Evolutionary conservation across 164 flowering plant genomes (phyloP).

Genomic region (Amborella trichopoda): DNA sequence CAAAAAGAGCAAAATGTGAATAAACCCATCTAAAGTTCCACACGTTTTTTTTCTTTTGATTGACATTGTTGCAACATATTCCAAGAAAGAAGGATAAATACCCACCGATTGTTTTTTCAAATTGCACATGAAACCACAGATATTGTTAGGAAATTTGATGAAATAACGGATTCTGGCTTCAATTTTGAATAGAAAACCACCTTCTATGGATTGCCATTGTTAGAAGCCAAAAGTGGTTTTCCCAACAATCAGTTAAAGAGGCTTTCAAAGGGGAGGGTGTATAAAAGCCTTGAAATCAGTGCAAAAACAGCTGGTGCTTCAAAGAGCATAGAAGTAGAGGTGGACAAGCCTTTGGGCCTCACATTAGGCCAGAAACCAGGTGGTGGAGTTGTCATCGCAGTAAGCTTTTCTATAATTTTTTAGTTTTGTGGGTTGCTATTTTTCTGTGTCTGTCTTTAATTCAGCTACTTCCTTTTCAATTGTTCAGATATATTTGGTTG

Average conservation of each 20-base stretch:
- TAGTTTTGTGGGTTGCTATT: too few relatives aligned
- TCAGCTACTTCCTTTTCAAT: too few relatives aligned
- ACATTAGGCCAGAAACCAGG: slow-evolving; percentile 83
- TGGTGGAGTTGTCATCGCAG: slow-evolving; percentile 89
- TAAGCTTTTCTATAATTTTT: too few relatives aligned
- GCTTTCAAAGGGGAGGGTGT: slow-evolving; percentile 2
- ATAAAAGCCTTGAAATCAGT: slow-evolving; percentile 27
- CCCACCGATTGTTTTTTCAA: too few relatives aligned
- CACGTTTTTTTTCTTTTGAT: too few relatives aligned
- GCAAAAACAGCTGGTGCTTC: slow-evolving; percentile 78
- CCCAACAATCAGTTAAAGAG: slow-evolving; percentile 16
- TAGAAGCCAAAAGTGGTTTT: slow-evolving; percentile 47
- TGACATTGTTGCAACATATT: not conserved
- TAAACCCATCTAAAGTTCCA: too few relatives aligned
- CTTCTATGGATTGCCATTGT: slow-evolving; percentile 55
- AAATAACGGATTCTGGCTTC: not conserved
- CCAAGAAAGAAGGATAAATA: not conserved
- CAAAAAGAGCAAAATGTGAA: not conserved
- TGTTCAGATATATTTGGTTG: too few relatives aligned
- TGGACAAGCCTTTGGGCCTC: slow-evolving; percentile 91
- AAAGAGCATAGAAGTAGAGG: slow-evolving; percentile 88
- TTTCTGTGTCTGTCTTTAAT: too few relatives aligned
- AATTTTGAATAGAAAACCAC: slow-evolving; percentile 39
- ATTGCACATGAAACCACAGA: too few relatives aligned
- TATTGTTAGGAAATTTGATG: too few relatives aligned